Evolutionary conservation across 2,329 filamentous ascomycete species (phyloP).

Genomic region (Clonostachys rosea): DNA sequence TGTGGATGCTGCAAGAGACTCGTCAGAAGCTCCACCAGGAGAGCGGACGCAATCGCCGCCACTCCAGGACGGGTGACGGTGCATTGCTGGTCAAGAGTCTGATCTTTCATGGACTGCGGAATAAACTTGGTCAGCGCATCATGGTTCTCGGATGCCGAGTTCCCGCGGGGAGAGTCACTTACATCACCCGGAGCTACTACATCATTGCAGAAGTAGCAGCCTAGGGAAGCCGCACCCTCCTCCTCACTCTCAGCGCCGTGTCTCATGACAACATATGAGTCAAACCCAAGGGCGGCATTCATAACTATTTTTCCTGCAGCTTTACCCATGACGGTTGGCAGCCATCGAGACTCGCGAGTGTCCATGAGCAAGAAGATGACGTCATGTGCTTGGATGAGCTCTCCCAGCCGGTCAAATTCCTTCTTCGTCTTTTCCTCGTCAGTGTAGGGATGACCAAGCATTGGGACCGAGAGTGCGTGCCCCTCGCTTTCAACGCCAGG

Average conservation of each 20-base stretch:
- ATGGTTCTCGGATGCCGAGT: no score
- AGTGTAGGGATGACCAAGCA: constrained; percentile 86
- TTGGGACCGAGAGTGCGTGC: constrained; percentile 81
- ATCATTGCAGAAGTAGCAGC: constrained; percentile 98
- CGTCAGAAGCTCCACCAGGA: constrained; percentile 85
- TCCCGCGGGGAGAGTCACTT: constrained; percentile 31
- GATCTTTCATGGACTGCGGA: constrained; percentile 79
- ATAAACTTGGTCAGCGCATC: neutral
- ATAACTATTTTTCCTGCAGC: constrained; percentile 90
- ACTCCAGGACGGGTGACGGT: constrained; percentile 93
- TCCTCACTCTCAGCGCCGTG: constrained; percentile 67
- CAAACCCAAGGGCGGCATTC: constrained; percentile 94
- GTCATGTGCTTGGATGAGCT: constrained; percentile 79
- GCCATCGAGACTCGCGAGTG: constrained; percentile 88
- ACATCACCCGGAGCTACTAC: constrained; percentile 93
- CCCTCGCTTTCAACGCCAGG: constrained; percentile 82
- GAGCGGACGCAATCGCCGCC: constrained; percentile 84
- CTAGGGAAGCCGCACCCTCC: constrained; percentile 63
- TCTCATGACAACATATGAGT: constrained; percentile 95
- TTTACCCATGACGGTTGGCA: constrained; percentile 95
- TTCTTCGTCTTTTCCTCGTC: constrained; percentile 64
- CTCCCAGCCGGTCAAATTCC: constrained; percentile 72
- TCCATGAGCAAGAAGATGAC: constrained; percentile 97
- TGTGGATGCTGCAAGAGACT: constrained; percentile 84
- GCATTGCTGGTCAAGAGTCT: constrained; percentile 95